Evolutionary conservation across 2,329 filamentous ascomycete species (phyloP).

Genomic region (Orbilia quercus): DNA sequence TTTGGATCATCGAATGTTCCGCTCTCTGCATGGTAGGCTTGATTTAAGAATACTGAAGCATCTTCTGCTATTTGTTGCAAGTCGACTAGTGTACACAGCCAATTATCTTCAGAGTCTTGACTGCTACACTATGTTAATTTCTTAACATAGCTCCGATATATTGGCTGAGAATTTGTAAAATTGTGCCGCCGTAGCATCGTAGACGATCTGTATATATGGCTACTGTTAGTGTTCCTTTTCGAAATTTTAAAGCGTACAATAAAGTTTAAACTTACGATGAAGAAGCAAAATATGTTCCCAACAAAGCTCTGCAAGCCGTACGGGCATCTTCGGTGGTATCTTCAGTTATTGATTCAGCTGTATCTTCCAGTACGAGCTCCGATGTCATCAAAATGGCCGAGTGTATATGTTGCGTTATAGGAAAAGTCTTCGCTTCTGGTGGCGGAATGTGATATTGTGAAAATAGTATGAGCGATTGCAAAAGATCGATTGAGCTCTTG

Average conservation of each 20-base stretch:
- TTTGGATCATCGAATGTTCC: constrained; percentile 19
- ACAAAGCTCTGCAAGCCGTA: constrained; percentile 11
- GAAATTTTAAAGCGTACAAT: too few relatives aligned
- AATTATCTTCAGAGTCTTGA: not conserved
- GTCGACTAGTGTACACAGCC: constrained; percentile 21
- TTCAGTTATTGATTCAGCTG: too few relatives aligned
- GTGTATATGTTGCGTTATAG: constrained; percentile 30
- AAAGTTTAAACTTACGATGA: constrained; percentile 18
- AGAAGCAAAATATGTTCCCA: constrained; percentile 33
- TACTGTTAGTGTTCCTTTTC: too few relatives aligned
- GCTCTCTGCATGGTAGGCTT: constrained; percentile 1
- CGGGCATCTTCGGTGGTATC: not conserved
- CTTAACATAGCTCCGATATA: too few relatives aligned
- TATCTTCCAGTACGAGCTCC: too few relatives aligned
- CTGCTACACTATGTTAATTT: too few relatives aligned
- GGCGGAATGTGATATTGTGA: constrained; percentile 34
- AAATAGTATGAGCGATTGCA: constrained; percentile 17
- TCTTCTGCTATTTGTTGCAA: constrained; percentile 30
- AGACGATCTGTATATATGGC: too few relatives aligned
- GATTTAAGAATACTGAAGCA: constrained; percentile 18
- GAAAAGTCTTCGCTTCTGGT: constrained; percentile 15
- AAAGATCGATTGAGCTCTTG: constrained; percentile 27
- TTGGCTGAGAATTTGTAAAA: too few relatives aligned
- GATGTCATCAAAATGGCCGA: constrained; percentile 24
- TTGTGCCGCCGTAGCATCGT: too few relatives aligned